phyloP scores from a whole-genome alignment of 1,139 yeast genomes.

The Yamadazyma membranifaciens region DNA sequence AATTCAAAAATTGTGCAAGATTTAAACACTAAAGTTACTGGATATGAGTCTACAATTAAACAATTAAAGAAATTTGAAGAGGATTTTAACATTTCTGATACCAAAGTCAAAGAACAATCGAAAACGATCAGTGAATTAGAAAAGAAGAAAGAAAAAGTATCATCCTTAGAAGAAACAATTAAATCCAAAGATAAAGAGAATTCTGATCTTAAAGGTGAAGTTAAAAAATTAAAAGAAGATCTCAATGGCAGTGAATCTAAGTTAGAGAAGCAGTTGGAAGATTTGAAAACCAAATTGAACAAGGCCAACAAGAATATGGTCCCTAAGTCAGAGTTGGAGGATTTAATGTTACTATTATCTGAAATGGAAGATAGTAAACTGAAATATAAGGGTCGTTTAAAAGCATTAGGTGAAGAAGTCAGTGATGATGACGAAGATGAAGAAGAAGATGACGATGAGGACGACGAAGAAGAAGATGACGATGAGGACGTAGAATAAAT shows the following conservation, averaged over 20 bases:
- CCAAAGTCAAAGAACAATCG: not conserved
- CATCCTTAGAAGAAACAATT: not conserved
- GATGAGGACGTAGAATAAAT: constrained; percentile 8
- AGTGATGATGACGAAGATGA: constrained; percentile 46
- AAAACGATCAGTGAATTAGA: not conserved
- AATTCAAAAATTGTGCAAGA: constrained; percentile 1
- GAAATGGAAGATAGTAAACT: constrained; percentile 71
- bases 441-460: constrained; percentile 35
- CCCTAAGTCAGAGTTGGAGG: constrained; percentile 68
- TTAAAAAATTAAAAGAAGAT: not conserved
- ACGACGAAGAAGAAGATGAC: constrained; percentile 19
- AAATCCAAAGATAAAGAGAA: constrained; percentile 4
- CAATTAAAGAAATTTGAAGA: not conserved
- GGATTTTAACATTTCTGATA: not conserved
- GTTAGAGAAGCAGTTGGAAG: constrained; percentile 6
- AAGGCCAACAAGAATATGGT: constrained; percentile 27
- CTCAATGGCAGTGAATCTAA: not conserved
- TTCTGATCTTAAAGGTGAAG: constrained; percentile 1
- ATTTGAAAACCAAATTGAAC: constrained; percentile 4
- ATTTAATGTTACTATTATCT: constrained; percentile 67
- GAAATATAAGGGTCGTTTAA: constrained; percentile 54
- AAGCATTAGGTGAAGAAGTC: constrained; percentile 46
- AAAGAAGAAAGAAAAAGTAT: constrained; percentile 6
- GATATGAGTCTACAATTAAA: not conserved
- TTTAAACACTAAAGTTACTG: constrained; percentile 3